Evolutionary conservation across 2,329 filamentous ascomycete genomes (phyloP).

Genomic region (Seiridium unicorne): DNA sequence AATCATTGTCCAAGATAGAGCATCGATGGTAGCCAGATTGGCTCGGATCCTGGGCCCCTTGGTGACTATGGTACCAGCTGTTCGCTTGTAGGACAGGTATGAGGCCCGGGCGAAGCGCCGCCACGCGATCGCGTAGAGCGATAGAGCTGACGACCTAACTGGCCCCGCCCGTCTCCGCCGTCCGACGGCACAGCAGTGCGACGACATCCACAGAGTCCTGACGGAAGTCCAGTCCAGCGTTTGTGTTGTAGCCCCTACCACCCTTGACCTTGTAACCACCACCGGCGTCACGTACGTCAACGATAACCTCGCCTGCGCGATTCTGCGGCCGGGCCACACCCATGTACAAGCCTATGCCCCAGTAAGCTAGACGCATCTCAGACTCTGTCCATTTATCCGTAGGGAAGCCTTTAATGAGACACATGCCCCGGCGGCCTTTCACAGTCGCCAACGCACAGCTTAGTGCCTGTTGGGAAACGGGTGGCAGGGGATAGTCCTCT

Average conservation of each 20-base stretch:
- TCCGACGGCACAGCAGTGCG: slow-evolving; percentile 10
- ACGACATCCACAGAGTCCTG: slow-evolving; percentile 13
- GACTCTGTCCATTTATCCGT: slow-evolving; percentile 12
- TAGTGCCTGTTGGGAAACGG: slow-evolving; percentile 6
- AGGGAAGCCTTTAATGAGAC: slow-evolving; percentile 13
- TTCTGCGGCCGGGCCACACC: slow-evolving; percentile 12
- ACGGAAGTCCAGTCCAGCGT: slow-evolving; percentile 13
- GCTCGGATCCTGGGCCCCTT: slow-evolving; percentile 8
- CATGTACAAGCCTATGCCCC: slow-evolving; percentile 14
- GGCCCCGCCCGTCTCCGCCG: slow-evolving; percentile 11
- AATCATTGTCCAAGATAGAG: slow-evolving; percentile 7
- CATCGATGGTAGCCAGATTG: slow-evolving; percentile 13
- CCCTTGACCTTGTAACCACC: slow-evolving; percentile 12
- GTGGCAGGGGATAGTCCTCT: slow-evolving; percentile 11
- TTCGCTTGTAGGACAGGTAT: slow-evolving; percentile 10
- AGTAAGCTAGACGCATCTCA: slow-evolving; percentile 13
- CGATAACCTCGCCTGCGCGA: slow-evolving; percentile 13
- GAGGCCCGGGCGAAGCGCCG: slow-evolving; percentile 9
- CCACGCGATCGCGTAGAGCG: slow-evolving; percentile 11
- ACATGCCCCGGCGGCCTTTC: slow-evolving; percentile 13
- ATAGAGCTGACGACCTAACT: slow-evolving; percentile 12
- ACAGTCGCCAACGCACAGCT: slow-evolving; percentile 9
- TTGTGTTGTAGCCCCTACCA: slow-evolving; percentile 13
- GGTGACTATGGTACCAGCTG: slow-evolving; percentile 13
- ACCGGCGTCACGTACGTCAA: slow-evolving; percentile 12